phyloP scores from a whole-genome alignment of 2,329 filamentous ascomycete genomes.

The Pseudogymnoascus sp. region DNA sequence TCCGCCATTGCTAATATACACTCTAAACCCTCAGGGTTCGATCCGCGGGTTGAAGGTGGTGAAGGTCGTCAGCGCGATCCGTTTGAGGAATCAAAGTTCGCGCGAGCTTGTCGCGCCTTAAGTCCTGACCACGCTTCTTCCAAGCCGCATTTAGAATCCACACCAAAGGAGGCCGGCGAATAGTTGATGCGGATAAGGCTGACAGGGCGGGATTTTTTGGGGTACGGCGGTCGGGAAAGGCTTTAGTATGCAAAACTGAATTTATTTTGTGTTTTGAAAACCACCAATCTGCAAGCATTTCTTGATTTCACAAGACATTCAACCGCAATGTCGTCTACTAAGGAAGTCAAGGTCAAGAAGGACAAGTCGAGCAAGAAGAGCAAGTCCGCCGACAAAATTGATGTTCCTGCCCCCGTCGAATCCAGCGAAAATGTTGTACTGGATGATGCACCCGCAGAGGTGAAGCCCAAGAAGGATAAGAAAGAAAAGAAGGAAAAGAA shows the following conservation, averaged over 20 bases:
- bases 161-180: neutral
- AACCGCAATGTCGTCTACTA: conserved; percentile 2
- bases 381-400: conserved; percentile 17
- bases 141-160: neutral
- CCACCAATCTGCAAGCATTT: neutral
- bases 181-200: conserved; percentile 4
- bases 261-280: neutral
- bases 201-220: conserved; percentile 2
- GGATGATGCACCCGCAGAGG: neutral
- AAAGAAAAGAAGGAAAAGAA: conserved; percentile 25
- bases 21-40: neutral
- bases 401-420: conserved; percentile 7
- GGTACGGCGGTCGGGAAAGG: neutral
- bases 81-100: neutral
- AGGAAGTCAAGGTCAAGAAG: conserved; percentile 12
- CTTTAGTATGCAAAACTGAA: neutral
- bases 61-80: neutral
- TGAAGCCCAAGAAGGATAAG: conserved; percentile 14
- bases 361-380: conserved; percentile 19
- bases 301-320: neutral
- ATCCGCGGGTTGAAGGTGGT: neutral
- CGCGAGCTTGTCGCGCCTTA: neutral
- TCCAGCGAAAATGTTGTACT: neutral
- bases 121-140: neutral
- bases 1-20: neutral